A percentile compares a stretch with the other conserved stretches of the same genome.
Evolutionary conservation across 768 basidiomycete species (phyloP).

Genomic region (Suillus plorans): DNA sequence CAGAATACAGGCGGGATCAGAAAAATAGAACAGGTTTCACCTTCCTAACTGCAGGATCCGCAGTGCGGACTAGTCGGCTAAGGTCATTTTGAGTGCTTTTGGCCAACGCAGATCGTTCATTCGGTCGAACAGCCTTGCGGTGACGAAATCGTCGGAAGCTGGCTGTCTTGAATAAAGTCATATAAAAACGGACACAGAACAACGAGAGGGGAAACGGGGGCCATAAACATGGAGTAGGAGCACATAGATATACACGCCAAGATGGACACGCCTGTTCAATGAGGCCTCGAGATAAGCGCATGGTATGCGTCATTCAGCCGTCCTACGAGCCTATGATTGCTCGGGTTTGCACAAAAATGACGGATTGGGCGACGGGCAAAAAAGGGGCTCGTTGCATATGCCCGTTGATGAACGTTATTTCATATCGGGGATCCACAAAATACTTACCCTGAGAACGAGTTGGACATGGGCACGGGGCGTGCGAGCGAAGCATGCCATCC

Average conservation of each 20-base stretch:
- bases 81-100: conserved; percentile 71
- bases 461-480: neutral
- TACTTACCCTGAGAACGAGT: neutral
- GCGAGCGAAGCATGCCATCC: neutral
- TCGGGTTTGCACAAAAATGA: neutral
- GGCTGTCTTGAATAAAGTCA: conserved; percentile 33
- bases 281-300: conserved; percentile 13
- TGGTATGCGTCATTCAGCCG: neutral
- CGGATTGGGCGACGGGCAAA: conserved; percentile 1
- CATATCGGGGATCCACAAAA: neutral
- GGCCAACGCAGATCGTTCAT: conserved; percentile 31
- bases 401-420: neutral
- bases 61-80: conserved; percentile 59
- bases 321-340: neutral
- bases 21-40: conserved; percentile 32
- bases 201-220: conserved; percentile 13
- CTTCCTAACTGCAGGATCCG: conserved; percentile 57
- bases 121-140: conserved; percentile 48
- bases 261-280: conserved; percentile 19
- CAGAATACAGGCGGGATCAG: conserved; percentile 35
- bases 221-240: conserved; percentile 1
- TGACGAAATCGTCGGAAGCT: conserved; percentile 36
- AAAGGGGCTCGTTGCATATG: neutral
- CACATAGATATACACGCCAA: conserved; percentile 20
- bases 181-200: conserved; percentile 2